phyloP scores from a whole-genome alignment of 2,329 filamentous ascomycete genomes.

The Colletotrichum sp. region DNA sequence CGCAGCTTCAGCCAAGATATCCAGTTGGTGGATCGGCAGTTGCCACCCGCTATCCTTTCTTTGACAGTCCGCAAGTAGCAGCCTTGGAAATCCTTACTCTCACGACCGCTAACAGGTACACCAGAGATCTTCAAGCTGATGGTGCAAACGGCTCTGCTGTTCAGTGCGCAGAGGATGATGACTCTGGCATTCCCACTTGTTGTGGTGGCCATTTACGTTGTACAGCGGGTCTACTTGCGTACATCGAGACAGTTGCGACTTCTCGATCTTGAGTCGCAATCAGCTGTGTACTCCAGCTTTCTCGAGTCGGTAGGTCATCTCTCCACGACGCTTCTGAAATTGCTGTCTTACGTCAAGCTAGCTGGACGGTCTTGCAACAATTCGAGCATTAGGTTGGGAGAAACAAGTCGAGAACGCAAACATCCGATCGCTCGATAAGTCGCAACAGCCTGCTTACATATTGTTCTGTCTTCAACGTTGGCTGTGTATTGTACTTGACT shows the following conservation, averaged over 20 bases:
- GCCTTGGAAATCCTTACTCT: not conserved
- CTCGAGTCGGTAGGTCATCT: conserved; percentile 40
- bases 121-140: conserved; percentile 7
- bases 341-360: not conserved
- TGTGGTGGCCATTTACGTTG: conserved; percentile 27
- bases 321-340: not conserved
- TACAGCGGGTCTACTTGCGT: conserved; percentile 43
- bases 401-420: conserved; percentile 46
- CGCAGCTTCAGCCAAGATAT: conserved; percentile 30
- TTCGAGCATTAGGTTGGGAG: conserved; percentile 62
- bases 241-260: conserved; percentile 48
- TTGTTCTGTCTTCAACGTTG: conserved; percentile 62
- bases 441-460: conserved; percentile 63
- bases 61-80: not conserved
- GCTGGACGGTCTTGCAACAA: conserved; percentile 49
- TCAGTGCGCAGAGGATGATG: conserved; percentile 20
- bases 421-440: conserved; percentile 52
- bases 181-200: conserved; percentile 29
- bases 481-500: conserved; percentile 56
- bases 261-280: conserved; percentile 46
- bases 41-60: not conserved
- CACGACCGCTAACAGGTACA: not conserved
- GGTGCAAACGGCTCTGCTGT: not conserved
- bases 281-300: conserved; percentile 43
- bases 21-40: conserved; percentile 24